Percentiles rank a stretch among this genome's conserved stretches.
Conservation (phyloP, 2,329 filamentous ascomycete genomes). For the Ceratocystiopsis minuta region DNA sequence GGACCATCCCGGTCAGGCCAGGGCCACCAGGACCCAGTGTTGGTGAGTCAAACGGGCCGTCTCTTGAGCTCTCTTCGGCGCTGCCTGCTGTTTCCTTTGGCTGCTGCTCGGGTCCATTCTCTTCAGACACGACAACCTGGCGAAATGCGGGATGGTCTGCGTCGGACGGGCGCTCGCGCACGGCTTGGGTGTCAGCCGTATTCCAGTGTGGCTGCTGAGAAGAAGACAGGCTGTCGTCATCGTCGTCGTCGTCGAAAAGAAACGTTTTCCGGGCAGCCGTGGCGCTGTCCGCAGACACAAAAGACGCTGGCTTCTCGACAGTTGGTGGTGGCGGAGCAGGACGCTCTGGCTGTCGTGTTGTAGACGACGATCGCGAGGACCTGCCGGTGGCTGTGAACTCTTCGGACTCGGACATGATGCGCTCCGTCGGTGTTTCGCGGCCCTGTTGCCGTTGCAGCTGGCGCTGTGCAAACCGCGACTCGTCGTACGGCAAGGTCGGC, state of each 20-base stretch:
- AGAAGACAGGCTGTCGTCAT: slow-evolving; percentile 16
- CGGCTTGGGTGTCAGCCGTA: background rate
- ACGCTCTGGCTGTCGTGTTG: no score
- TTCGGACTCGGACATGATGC: slow-evolving; percentile 27
- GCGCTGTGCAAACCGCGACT: slow-evolving; percentile 66
- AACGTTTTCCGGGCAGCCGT: slow-evolving; percentile 19
- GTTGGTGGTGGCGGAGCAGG: no score
- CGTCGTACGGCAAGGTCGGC: slow-evolving; percentile 60
- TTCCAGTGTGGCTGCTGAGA: slow-evolving; percentile 2
- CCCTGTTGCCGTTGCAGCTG: slow-evolving; percentile 67
- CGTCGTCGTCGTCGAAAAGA: slow-evolving; percentile 20
- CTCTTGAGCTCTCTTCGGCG: background rate
- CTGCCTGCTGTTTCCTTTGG: background rate
- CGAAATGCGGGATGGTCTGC: slow-evolving; percentile 37
- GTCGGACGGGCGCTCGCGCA: slow-evolving; percentile 30
- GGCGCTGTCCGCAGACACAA: no score
- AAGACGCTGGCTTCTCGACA: no score
- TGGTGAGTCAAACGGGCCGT: slow-evolving; percentile 46
- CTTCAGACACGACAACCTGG: slow-evolving; percentile 18
- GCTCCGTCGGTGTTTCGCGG: slow-evolving; percentile 40
- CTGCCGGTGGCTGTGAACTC: no score
- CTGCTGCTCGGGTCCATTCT: no score
- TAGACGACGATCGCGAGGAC: no score
- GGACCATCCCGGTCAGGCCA: slow-evolving; percentile 60
- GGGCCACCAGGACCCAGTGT: slow-evolving; percentile 48